Evolutionary conservation across 768 basidiomycete genomes (phyloP), one percentile per base, ranked within the genome.

Genomic region (Coprinopsis marcescibilis): DNA sequence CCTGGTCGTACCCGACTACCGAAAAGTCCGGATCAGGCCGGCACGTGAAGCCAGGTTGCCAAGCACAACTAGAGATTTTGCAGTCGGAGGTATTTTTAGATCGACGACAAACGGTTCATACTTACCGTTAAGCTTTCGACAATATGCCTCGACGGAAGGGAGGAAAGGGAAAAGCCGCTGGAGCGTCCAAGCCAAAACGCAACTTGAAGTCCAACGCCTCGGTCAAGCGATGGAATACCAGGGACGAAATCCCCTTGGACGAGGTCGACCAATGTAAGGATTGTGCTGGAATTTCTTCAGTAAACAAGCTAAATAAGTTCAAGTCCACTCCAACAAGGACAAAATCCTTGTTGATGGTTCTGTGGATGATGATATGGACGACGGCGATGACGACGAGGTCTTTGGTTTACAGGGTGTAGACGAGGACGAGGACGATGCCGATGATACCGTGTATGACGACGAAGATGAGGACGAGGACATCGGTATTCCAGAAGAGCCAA

Each of bases 181-280:
- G 48, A 42, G 55, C 64, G 37, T 48, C 53, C 27, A 76, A 76
- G 52, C 65, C 77, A 1, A 76, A 77, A 21, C 65, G 72, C 10
- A 56, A 78, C 3, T 68, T 78, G 54, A 73, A 71, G 47, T 69
- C 66, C 26, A 77, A 81, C 39, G 64, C 69, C 20, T 77, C 65
- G 52, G 56, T 87, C 10, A 76, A 76, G 49, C 76, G 77, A 62
- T 89, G 88, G 87, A 73, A 86, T 50, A 80, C 70, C 26, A 53
- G 65, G 19, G 70, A 72, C 4, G 89, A 90, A 56, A 77, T 90
- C 44, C 84, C 82, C 8, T 58, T 85, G 52, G 86, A 90, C 54
- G 83, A 81, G 55, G 85, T 88, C 58, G 88, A 90, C 59, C 73
- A 82, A 58, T 89, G 88, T 89, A 56, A 52, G 83, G 70, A 41